Conservation (phyloP, 1,284 basidiomycete genomes). For the Ceratobasidium sp. region DNA sequence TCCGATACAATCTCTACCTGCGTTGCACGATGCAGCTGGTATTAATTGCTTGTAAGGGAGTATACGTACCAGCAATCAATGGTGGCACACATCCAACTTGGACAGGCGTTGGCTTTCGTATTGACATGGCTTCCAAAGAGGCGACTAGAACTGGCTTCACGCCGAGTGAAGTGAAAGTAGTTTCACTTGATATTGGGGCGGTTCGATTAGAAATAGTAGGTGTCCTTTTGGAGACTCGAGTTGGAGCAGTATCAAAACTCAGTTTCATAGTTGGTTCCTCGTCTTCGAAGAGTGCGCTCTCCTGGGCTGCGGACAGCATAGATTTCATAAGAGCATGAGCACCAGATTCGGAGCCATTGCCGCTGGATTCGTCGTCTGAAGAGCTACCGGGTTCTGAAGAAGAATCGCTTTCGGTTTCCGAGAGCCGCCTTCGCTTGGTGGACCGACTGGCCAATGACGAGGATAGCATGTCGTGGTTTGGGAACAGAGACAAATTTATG, state of each 20-base stretch:
- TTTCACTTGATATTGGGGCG: not conserved
- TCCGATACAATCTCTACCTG: constrained; percentile 92
- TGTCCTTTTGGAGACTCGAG: constrained; percentile 4
- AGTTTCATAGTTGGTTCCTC: constrained; percentile 3
- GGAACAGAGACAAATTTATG: constrained; percentile 32
- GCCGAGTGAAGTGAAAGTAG: constrained; percentile 71
- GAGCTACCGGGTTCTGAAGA: not conserved
- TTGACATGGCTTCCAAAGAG: constrained; percentile 84
- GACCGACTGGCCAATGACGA: not conserved
- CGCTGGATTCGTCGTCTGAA: not conserved
- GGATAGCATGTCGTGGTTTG: not conserved
- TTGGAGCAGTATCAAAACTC: constrained; percentile 10
- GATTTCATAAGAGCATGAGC: too few relatives aligned
- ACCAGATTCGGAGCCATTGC: not conserved
- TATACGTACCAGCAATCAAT: constrained; percentile 73
- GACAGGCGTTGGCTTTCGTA: constrained; percentile 85
- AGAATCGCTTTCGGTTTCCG: not conserved
- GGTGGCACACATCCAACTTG: constrained; percentile 91
- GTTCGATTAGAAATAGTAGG: not conserved
- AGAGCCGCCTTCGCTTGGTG: constrained; percentile 22
- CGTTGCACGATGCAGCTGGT: constrained; percentile 21
- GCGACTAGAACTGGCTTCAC: constrained; percentile 74
- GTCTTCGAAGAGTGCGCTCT: constrained; percentile 3
- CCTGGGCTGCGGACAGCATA: too few relatives aligned
- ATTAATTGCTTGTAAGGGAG: not conserved